Evolutionary conservation across 164 flowering plant genomes (phyloP), one percentile per base, ranked within the genome.

Genomic region (Vitis rotundifolia): DNA sequence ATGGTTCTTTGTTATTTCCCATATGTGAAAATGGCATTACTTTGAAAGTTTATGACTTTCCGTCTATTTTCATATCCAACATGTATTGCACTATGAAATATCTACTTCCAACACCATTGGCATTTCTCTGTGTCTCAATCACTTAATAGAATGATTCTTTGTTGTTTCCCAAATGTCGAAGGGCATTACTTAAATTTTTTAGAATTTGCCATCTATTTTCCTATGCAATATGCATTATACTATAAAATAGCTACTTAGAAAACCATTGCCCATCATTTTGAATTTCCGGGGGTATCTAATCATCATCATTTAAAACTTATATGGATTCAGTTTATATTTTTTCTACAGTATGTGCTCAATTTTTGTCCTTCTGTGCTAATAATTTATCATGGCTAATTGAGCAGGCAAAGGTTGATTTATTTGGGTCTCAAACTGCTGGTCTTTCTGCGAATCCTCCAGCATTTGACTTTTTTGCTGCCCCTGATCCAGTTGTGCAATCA

Each of bases 341-440:
- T 6, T 49, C 31, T 11, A 28, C 31, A 47, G 15, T 47, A 18
- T 37, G 4, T 52, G 37, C 31, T 18, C 6, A 18, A 26, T 7
- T 31, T 28, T 54, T 49, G 5, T 62, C 48, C 14, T 22, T 50
- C 55, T 49, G 26, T 10, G 13, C 22, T 31, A 49, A 37, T 5
- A 13, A 68, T 50, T 65, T 54, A 8, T 55, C 16, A 5, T 63
- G 16, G 26, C 56, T 44, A 31, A 31, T 74, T 71, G 37, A 77
- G 78, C 88, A 86, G 94, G 66, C 68, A 11, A 72, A 80, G 62
- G 85, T 83, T 75, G 95, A 96, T 83, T 80, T 88, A 29, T 93
- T 96, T 87, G 86, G 91, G 54, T 87, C 91, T 0, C 79, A 76
- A 73, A 86, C 97, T 63, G 76, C 83, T 13, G 59, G 74, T n/a